These are phyloP conservation scores for Apium graveolens DNA, from an alignment of 129 eudicot species.

Conservation along the genomic window DNA sequence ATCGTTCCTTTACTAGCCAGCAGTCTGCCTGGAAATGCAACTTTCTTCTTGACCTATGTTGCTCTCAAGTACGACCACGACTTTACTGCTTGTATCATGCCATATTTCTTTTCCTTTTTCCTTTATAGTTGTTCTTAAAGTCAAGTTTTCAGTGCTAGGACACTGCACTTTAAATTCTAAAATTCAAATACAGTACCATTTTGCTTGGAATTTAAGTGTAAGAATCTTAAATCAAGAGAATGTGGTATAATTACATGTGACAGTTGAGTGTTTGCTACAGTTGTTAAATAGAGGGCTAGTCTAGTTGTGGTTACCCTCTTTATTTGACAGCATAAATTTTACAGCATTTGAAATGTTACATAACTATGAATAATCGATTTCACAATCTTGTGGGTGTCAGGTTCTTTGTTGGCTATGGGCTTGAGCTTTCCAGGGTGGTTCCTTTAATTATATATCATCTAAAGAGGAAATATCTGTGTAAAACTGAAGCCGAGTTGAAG, in stretches of 20 bases:
- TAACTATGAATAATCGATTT: neutral
- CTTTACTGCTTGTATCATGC: neutral
- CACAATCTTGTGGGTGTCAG: slow-evolving; percentile 26
- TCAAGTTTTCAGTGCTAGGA: neutral
- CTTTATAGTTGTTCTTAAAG: neutral
- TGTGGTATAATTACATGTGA: neutral
- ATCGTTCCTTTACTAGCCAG: slow-evolving; percentile 29
- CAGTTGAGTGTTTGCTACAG: too few species aligned
- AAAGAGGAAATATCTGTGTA: slow-evolving; percentile 67
- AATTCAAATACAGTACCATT: neutral
- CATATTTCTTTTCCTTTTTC: neutral
- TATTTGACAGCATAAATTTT: neutral
- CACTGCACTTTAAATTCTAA: neutral
- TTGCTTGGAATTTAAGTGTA: neutral
- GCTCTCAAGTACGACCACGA: slow-evolving; percentile 68
- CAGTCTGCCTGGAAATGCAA: slow-evolving; percentile 85
- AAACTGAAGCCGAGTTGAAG: slow-evolving; percentile 64
- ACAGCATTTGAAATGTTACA: neutral
- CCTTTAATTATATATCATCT: slow-evolving; percentile 73
- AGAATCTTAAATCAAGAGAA: neutral
- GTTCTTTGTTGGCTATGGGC: slow-evolving; percentile 95
- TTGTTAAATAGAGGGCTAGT: too few species aligned
- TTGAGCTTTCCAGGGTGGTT: slow-evolving; percentile 76
- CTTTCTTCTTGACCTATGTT: slow-evolving; percentile 87
- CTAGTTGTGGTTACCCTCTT: too few species aligned